phyloP scores from a whole-genome alignment of 305 asterid species.

The Fraxinus nigra region DNA sequence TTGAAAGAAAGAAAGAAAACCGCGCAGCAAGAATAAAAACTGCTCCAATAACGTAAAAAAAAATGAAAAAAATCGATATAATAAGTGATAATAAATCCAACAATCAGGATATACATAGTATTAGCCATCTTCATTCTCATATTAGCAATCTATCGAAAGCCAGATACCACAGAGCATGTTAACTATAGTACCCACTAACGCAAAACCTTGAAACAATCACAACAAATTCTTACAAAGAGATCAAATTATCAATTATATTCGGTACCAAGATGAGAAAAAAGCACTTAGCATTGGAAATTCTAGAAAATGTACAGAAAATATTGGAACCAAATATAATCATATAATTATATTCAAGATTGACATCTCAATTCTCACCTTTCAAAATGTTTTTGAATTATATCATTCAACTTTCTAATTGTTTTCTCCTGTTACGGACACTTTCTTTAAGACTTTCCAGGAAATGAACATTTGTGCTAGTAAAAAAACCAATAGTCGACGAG shows the following conservation, averaged over 20 bases:
- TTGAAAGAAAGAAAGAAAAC: background rate
- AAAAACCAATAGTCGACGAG: conserved; percentile 17
- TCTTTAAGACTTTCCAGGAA: background rate
- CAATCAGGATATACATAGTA: background rate
- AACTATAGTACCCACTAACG: background rate
- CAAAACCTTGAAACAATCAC: conserved; percentile 11
- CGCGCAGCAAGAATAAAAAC: background rate
- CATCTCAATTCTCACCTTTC: background rate
- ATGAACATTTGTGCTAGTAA: background rate
- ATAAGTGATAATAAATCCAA: background rate
- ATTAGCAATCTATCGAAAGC: conserved; percentile 6
- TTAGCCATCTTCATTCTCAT: background rate
- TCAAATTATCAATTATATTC: background rate
- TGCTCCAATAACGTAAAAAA: background rate
- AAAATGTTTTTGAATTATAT: background rate
- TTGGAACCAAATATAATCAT: background rate
- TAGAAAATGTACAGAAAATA: background rate
- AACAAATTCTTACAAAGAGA: background rate
- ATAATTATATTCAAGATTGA: background rate
- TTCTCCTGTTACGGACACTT: background rate
- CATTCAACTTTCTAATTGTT: background rate
- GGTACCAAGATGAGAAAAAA: background rate
- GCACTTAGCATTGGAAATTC: background rate
- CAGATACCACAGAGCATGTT: background rate
- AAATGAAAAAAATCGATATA: too few relatives aligned